A percentile compares a stretch with the other conserved stretches of the same genome.
These are phyloP conservation scores for Cocos nucifera DNA, from an alignment of 176 grass and related monocot species.

Conservation along the genomic window DNA sequence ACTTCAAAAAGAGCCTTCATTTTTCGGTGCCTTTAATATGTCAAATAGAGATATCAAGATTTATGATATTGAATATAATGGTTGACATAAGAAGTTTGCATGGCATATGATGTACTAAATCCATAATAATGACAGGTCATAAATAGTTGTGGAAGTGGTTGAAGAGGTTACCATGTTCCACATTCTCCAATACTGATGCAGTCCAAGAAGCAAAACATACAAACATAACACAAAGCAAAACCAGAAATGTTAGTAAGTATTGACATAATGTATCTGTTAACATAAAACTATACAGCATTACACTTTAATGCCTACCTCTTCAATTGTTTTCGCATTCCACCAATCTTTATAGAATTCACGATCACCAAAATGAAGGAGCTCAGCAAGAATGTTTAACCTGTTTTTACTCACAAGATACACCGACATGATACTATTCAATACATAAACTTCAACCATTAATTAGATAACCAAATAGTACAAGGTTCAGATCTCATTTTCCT, in stretches of 20 bases:
- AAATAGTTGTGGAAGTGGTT: slow-evolving; percentile 1
- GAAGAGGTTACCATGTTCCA: slow-evolving; percentile 90
- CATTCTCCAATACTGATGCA: slow-evolving; percentile 94
- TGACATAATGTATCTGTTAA: too few species aligned
- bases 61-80: too few species aligned
- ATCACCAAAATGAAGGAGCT: slow-evolving; percentile 85
- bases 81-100: too few species aligned
- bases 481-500: too few species aligned
- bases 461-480: not conserved
- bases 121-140: too few species aligned
- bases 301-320: slow-evolving; percentile 53
- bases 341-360: slow-evolving; percentile 99
- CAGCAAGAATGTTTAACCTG: slow-evolving; percentile 94
- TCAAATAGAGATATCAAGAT: too few species aligned
- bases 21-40: too few species aligned
- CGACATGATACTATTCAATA: too few species aligned
- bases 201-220: slow-evolving; percentile 5
- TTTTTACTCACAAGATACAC: not conserved
- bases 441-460: slow-evolving; percentile 11
- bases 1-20: too few species aligned
- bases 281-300: too few species aligned
- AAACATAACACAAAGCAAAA: slow-evolving; percentile 18
- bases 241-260: too few species aligned
- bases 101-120: too few species aligned
- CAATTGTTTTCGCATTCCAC: slow-evolving; percentile 99